Conservation (phyloP, 805 yeast genomes). For the Wickerhamomyces xylosicus region DNA sequence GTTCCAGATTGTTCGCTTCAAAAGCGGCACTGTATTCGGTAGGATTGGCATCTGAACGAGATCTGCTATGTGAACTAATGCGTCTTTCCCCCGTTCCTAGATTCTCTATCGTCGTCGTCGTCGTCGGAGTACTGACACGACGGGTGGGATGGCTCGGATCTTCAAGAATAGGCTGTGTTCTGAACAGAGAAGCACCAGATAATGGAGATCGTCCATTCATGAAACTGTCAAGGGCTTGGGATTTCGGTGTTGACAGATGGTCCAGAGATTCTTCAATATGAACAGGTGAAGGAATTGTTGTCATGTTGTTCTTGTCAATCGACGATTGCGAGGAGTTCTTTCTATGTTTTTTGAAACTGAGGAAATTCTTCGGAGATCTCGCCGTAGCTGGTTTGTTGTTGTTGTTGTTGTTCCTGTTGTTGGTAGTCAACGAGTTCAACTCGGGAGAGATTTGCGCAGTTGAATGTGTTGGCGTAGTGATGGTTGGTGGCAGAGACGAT, state of each 20-base stretch:
- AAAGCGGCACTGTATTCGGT: constrained; percentile 8
- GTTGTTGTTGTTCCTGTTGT: constrained; percentile 2
- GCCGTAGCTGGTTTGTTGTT: neutral
- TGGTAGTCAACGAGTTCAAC: too few relatives aligned
- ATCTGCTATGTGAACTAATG: constrained; percentile 8
- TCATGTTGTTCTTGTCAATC: constrained; percentile 8
- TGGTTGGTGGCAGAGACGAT: neutral
- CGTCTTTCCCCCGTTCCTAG: constrained; percentile 1
- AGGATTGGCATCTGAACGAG: constrained; percentile 6
- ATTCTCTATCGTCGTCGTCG: neutral
- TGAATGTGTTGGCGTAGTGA: too few relatives aligned
- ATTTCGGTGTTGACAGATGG: constrained; percentile 7
- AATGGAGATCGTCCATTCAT: constrained; percentile 7
- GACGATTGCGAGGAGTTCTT: constrained; percentile 17
- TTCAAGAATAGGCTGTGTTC: constrained; percentile 19
- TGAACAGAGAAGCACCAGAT: constrained; percentile 17
- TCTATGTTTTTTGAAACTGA: constrained; percentile 17
- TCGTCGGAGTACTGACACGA: neutral
- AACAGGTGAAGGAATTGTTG: constrained; percentile 18
- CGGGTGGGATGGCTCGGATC: neutral
- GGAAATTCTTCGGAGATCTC: constrained; percentile 19
- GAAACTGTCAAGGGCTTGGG: constrained; percentile 1
- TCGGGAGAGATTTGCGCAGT: too few relatives aligned
- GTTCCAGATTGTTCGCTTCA: constrained; percentile 20
- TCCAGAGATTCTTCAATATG: constrained; percentile 6